A percentile compares a stretch with the other conserved stretches of the same genome.
Conservation (phyloP, 768 basidiomycete genomes). For the Amanita polypyramis region DNA sequence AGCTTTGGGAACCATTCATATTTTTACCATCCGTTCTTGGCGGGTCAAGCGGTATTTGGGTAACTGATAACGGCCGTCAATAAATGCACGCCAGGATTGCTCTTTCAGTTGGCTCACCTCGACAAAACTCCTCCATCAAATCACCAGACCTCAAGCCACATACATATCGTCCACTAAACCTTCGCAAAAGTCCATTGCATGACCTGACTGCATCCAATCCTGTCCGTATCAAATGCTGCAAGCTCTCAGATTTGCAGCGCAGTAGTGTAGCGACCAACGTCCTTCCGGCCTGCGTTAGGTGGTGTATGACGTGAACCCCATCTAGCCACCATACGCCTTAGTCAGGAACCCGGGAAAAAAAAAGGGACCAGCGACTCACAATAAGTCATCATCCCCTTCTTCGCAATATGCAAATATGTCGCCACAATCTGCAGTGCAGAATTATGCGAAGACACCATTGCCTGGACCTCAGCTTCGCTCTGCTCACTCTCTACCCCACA, state of each 20-base stretch:
- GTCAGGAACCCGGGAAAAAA: conserved; percentile 9
- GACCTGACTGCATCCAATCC: conserved; percentile 80
- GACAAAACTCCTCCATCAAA: conserved; percentile 92
- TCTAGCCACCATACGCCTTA: conserved; percentile 30
- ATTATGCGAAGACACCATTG: conserved; percentile 64
- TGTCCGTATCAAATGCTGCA: conserved; percentile 70
- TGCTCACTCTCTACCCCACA: conserved; percentile 37
- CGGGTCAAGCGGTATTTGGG: conserved; percentile 79
- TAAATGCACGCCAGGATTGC: background rate
- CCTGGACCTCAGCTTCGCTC: conserved; percentile 63
- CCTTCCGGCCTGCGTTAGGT: conserved; percentile 87
- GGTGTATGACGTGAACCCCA: conserved; percentile 93
- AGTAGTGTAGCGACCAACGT: conserved; percentile 82
- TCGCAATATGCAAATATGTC: conserved; percentile 75
- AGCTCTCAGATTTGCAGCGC: conserved; percentile 73
- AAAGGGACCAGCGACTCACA: conserved; percentile 41
- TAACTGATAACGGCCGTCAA: conserved; percentile 32
- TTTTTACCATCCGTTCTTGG: conserved; percentile 40
- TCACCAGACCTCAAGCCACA: conserved; percentile 88
- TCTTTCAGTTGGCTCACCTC: conserved; percentile 35
- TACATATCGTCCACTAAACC: conserved; percentile 87
- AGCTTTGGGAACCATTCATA: conserved; percentile 11
- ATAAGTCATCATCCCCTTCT: conserved; percentile 89
- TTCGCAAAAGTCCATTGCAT: conserved; percentile 76
- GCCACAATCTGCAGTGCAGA: conserved; percentile 77